These are phyloP conservation scores for Limonomyces culmigenus DNA, from an alignment of 1,284 basidiomycete genomes.

Conservation along the genomic window DNA sequence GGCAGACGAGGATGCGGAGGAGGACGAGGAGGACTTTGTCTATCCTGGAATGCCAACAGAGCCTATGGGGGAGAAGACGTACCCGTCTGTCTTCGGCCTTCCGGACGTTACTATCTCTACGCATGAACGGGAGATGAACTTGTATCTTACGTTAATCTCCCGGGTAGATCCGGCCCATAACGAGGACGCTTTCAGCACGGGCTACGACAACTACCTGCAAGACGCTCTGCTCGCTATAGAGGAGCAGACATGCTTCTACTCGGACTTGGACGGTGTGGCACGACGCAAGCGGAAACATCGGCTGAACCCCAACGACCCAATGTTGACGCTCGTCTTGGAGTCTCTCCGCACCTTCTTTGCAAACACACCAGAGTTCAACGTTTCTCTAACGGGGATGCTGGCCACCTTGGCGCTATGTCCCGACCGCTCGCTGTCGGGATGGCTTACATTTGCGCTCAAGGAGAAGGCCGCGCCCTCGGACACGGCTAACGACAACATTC, in stretches of 20 bases:
- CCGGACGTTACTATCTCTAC: slow-evolving; percentile 59
- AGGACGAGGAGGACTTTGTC: slow-evolving; percentile 48
- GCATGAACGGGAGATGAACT: slow-evolving; percentile 67
- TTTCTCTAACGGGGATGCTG: slow-evolving; percentile 74
- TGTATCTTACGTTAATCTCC: slow-evolving; percentile 68
- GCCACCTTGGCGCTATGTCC: slow-evolving; percentile 71
- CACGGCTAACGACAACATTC: slow-evolving; percentile 7
- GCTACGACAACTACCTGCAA: slow-evolving; percentile 71
- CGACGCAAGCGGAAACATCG: slow-evolving; percentile 42
- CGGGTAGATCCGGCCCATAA: slow-evolving; percentile 63
- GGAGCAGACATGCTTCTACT: slow-evolving; percentile 37
- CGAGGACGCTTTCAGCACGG: slow-evolving; percentile 66
- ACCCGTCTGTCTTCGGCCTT: slow-evolving; percentile 27
- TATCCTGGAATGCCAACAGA: slow-evolving; percentile 35
- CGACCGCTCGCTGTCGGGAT: slow-evolving; percentile 73
- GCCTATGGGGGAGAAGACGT: neutral
- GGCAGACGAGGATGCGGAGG: slow-evolving; percentile 15
- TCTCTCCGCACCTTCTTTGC: slow-evolving; percentile 66
- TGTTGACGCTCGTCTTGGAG: slow-evolving; percentile 58
- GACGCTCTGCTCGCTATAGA: slow-evolving; percentile 65
- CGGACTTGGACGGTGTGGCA: slow-evolving; percentile 22
- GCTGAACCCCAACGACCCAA: slow-evolving; percentile 64
- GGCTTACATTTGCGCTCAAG: slow-evolving; percentile 51
- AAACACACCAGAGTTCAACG: slow-evolving; percentile 75
- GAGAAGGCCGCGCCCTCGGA: slow-evolving; percentile 1